Percentiles rank a stretch among this genome's conserved stretches.
Conservation (phyloP, 192 early-diverging fungal species). For the Gamsiella multidivaricata region DNA sequence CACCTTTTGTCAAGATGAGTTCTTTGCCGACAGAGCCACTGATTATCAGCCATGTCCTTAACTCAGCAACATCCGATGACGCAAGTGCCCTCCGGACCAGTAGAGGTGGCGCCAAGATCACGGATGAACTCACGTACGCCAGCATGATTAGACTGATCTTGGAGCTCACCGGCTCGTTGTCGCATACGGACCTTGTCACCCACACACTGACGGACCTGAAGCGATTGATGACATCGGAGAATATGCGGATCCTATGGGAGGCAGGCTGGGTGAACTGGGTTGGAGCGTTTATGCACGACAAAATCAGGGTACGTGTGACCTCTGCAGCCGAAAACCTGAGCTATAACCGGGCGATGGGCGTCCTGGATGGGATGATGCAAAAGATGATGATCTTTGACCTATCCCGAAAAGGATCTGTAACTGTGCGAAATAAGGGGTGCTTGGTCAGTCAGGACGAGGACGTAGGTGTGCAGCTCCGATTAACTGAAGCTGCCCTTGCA, state of each 20-base stretch:
- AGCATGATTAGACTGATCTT: conserved; percentile 48
- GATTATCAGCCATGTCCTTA: conserved; percentile 13
- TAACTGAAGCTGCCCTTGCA: conserved; percentile 49
- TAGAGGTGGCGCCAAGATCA: conserved; percentile 38
- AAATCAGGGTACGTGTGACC: conserved; percentile 36
- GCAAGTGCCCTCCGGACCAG: conserved; percentile 1
- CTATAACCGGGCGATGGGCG: conserved; percentile 49
- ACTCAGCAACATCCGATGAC: not conserved
- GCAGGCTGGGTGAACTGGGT: conserved; percentile 55
- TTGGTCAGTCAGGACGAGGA: conserved; percentile 36
- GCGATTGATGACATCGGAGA: conserved; percentile 52
- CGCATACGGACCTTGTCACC: conserved; percentile 52
- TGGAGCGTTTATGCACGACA: conserved; percentile 39
- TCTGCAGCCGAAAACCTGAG: conserved; percentile 45
- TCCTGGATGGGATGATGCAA: conserved; percentile 54
- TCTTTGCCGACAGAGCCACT: conserved; percentile 24
- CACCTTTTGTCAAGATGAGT: conserved; percentile 39
- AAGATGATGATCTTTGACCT: conserved; percentile 60
- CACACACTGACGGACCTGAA: conserved; percentile 55
- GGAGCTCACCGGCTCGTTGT: conserved; percentile 40
- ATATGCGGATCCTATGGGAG: conserved; percentile 57
- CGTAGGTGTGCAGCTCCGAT: conserved; percentile 47
- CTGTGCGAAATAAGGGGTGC: conserved; percentile 37
- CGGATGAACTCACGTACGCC: conserved; percentile 55
- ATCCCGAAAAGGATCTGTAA: conserved; percentile 48